Evolutionary conservation across 1,284 basidiomycete species (phyloP).

Genomic region (Rhodotorula sp.): DNA sequence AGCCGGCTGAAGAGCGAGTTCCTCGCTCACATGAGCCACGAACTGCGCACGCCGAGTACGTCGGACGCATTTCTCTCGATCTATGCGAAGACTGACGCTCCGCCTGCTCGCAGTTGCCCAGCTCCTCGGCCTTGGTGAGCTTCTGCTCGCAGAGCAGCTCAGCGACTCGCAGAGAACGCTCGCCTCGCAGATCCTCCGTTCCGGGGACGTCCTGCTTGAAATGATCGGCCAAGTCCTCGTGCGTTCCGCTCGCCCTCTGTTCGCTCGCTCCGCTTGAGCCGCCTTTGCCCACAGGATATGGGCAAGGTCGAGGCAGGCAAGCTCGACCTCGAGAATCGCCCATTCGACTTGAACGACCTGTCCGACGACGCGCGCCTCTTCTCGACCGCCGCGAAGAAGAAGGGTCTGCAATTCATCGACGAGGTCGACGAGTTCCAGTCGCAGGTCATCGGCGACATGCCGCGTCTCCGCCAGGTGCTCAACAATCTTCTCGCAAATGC

Average conservation of each 20-base stretch:
- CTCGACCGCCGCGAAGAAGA: slow-evolving; percentile 50
- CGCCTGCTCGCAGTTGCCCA: not conserved
- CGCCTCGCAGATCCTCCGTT: slow-evolving; percentile 39
- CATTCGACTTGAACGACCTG: slow-evolving; percentile 51
- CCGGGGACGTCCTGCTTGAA: slow-evolving; percentile 42
- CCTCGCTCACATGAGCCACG: slow-evolving; percentile 42
- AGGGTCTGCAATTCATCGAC: slow-evolving; percentile 49
- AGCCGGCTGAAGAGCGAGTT: slow-evolving; percentile 52
- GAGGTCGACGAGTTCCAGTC: slow-evolving; percentile 31
- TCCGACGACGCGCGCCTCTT: slow-evolving; percentile 50
- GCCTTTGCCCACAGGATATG: slow-evolving; percentile 46
- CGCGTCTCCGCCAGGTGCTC: slow-evolving; percentile 45
- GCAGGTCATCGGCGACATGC: slow-evolving; percentile 44
- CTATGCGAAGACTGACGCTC: not conserved
- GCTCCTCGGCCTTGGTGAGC: slow-evolving; percentile 17
- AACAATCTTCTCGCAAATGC: slow-evolving; percentile 48
- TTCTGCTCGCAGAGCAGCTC: slow-evolving; percentile 39
- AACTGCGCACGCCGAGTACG: slow-evolving; percentile 32
- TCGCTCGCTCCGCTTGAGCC: not conserved
- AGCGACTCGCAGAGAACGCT: slow-evolving; percentile 24
- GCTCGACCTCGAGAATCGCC: slow-evolving; percentile 50
- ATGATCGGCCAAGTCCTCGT: slow-evolving; percentile 42
- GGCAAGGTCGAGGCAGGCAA: slow-evolving; percentile 53
- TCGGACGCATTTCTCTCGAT: not conserved
- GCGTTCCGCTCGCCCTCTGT: not conserved